These are phyloP conservation scores for Penicillium sp. DNA, from an alignment of 2,329 filamentous ascomycete species.

Conservation along the genomic window DNA sequence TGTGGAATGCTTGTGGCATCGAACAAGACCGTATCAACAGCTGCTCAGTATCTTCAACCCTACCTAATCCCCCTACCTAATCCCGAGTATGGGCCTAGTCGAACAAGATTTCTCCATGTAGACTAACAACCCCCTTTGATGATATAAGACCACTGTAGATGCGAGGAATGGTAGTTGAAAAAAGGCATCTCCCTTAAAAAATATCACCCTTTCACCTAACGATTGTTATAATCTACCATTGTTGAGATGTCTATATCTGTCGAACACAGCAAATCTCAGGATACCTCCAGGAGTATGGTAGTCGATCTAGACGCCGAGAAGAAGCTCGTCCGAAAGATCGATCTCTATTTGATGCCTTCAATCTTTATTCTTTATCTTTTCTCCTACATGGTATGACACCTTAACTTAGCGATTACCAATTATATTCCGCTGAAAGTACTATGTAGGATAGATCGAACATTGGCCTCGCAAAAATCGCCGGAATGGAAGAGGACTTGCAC, in stretches of 20 bases:
- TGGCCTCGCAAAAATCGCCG: conserved; percentile 6
- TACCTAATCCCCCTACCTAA: neutral
- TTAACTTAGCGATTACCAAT: neutral
- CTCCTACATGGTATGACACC: conserved; percentile 1
- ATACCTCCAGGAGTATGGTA: neutral
- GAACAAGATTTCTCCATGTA: neutral
- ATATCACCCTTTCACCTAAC: no score
- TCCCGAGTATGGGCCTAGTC: neutral
- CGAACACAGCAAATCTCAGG: neutral
- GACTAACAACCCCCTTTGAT: neutral
- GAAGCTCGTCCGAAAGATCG: conserved; percentile 5
- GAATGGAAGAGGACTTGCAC: conserved; percentile 4
- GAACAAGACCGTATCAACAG: neutral
- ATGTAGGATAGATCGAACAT: conserved; percentile 9
- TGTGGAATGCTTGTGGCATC: neutral
- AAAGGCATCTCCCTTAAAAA: neutral
- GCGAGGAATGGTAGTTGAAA: neutral
- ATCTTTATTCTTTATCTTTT: conserved; percentile 7
- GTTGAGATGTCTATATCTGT: neutral
- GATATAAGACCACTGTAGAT: neutral
- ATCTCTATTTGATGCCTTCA: conserved; percentile 7
- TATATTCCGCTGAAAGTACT: neutral
- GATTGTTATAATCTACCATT: neutral
- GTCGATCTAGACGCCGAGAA: neutral
- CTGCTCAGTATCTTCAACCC: neutral